A percentile compares a stretch with the other conserved stretches of the same genome.
Evolutionary conservation across 192 early-diverging fungal species (phyloP).

Genomic region (Entophlyctis luteolus): DNA sequence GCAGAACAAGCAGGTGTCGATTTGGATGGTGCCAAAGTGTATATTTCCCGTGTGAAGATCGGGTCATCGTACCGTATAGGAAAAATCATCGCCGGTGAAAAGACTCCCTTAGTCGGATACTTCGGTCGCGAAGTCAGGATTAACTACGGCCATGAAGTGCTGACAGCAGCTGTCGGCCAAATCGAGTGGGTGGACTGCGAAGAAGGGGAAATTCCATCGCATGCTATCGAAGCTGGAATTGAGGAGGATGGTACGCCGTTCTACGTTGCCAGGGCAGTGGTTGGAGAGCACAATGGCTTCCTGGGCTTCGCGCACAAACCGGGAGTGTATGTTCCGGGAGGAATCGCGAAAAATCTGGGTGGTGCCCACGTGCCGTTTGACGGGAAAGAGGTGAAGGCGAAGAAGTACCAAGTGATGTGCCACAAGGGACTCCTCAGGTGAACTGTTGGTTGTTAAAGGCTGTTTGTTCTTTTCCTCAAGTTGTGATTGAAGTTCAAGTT

Average conservation of each 20-base stretch:
- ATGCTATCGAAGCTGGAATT: conserved; percentile 5
- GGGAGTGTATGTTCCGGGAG: conserved; percentile 1
- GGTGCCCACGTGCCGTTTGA: not conserved
- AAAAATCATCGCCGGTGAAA: not conserved
- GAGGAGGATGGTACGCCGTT: conserved; percentile 15
- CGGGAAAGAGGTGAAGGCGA: not conserved
- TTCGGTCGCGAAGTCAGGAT: conserved; percentile 16
- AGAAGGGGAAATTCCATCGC: not conserved
- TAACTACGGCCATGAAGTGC: conserved; percentile 15
- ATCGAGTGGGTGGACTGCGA: not conserved
- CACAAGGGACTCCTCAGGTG: not conserved
- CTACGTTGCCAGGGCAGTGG: conserved; percentile 11
- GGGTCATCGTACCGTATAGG: conserved; percentile 6
- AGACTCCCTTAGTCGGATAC: conserved; percentile 6
- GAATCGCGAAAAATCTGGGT: not conserved
- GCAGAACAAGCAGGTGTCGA: conserved; percentile 17
- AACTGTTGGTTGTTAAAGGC: not conserved
- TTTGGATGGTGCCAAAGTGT: conserved; percentile 6
- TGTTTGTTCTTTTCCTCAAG: not conserved
- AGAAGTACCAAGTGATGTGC: conserved; percentile 13
- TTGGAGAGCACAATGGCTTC: not conserved
- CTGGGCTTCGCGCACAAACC: not conserved
- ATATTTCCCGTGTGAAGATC: conserved; percentile 24
- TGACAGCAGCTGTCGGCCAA: not conserved
- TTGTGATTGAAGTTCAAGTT: not conserved